phyloP scores from a whole-genome alignment of 305 asterid species.

The Fraxinus xanthoxyloides region DNA sequence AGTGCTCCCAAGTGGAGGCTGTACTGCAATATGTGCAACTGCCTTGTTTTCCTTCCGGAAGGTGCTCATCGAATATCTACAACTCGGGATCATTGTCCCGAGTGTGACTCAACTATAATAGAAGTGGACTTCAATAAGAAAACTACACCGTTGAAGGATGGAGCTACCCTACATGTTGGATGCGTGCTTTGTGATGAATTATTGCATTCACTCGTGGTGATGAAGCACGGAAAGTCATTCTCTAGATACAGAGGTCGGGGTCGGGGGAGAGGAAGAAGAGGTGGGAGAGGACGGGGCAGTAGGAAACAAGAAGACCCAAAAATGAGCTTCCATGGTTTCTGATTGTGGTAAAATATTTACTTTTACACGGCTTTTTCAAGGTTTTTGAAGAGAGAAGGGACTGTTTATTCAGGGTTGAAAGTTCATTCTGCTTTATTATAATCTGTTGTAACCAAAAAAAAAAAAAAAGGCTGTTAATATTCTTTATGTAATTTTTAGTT shows the following conservation, averaged over 20 bases:
- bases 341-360: constrained; percentile 1
- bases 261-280: constrained; percentile 46
- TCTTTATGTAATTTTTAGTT: neutral
- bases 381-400: neutral
- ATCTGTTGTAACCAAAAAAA: neutral
- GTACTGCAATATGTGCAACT: constrained; percentile 80
- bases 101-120: constrained; percentile 76
- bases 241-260: constrained; percentile 58
- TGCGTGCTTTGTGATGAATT: constrained; percentile 85
- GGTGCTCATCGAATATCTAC: constrained; percentile 90
- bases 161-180: constrained; percentile 66
- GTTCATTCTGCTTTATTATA: neutral
- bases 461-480: neutral
- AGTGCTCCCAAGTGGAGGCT: constrained; percentile 93
- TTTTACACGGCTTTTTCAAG: neutral
- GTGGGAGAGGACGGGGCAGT: constrained; percentile 53
- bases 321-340: constrained; percentile 90
- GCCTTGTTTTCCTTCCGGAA: constrained; percentile 78
- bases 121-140: constrained; percentile 93
- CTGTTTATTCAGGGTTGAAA: neutral
- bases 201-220: constrained; percentile 75
- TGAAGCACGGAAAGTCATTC: constrained; percentile 82
- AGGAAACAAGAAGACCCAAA: constrained; percentile 70
- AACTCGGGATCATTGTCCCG: constrained; percentile 61
- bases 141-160: constrained; percentile 80